phyloP scores from a whole-genome alignment of 2,329 filamentous ascomycete genomes.

The Metarhizium brunneum region DNA sequence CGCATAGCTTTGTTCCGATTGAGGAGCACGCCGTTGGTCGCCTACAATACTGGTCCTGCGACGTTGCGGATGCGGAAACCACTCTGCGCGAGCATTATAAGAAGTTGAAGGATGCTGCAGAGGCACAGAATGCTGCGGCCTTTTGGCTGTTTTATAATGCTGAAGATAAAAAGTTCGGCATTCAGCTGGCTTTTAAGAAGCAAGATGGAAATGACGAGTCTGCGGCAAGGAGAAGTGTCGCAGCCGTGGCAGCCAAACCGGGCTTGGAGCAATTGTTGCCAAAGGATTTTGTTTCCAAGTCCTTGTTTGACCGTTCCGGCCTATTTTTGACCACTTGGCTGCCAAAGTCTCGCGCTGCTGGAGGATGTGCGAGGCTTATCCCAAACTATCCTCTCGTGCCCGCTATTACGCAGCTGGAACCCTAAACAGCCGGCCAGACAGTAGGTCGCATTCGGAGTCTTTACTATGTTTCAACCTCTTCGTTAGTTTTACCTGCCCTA shows the following conservation, averaged over 20 bases:
- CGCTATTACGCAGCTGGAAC: neutral
- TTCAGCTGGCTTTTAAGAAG: slow-evolving; percentile 6
- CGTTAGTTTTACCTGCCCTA: too few relatives aligned
- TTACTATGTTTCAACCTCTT: too few relatives aligned
- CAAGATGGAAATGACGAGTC: slow-evolving; percentile 1
- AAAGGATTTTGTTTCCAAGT: neutral
- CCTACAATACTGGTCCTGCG: slow-evolving; percentile 3
- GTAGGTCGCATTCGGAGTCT: too few relatives aligned
- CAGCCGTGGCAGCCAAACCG: neutral
- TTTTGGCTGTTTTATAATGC: slow-evolving; percentile 8
- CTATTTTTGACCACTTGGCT: slow-evolving; percentile 7
- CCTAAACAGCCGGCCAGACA: too few relatives aligned
- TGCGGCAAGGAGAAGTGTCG: neutral
- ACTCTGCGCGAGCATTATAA: slow-evolving; percentile 1
- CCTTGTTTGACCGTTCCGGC: slow-evolving; percentile 2
- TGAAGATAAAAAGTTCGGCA: neutral
- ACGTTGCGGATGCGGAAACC: slow-evolving; percentile 1
- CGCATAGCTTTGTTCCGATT: slow-evolving; percentile 6
- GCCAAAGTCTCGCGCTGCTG: slow-evolving; percentile 3
- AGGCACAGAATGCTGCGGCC: slow-evolving; percentile 2
- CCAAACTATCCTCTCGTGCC: slow-evolving; percentile 7
- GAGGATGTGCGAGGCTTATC: slow-evolving; percentile 3
- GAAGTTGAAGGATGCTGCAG: neutral
- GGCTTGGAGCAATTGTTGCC: neutral
- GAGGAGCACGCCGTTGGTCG: slow-evolving; percentile 7